Evolutionary conservation across 2,329 filamentous ascomycete genomes (phyloP), one percentile per base, ranked within the genome.

Genomic region (Drechslera avenae): DNA sequence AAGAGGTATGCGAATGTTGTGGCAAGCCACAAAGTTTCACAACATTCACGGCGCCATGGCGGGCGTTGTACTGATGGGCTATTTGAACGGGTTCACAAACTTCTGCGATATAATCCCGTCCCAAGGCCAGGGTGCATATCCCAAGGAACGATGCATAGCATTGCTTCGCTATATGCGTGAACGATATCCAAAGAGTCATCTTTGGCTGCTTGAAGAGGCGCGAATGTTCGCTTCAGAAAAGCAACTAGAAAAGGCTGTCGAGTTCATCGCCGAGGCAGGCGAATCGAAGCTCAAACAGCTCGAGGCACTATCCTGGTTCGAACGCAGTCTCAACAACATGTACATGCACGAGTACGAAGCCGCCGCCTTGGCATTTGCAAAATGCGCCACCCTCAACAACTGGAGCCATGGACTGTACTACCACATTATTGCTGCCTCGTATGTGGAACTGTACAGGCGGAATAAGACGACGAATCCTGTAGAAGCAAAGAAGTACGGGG

Each of bases 11-110:
- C 80, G 83, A 32, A 88, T 97, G 84, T 84, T 99, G 4, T 99
- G 94, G 94, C 86, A 90, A 69, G 90, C 91, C 10, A 91, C 90
- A 17, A 86, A 86, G 41, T 94, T 92, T 70, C 77, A 86, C 55
- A 96, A 96, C 71, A 83, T 97, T 65, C 95, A 97, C 67, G 93
- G 92, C n/a, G 93, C 90, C 5, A 87, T 97, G 68, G 87, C 92
- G 0, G 90, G 88, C 0, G 80, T 97, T 33, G 83, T 90, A 19
- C 78, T 97, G 0, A 80, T 97, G 13, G 86, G 85, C 0, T 97
- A 91, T 73, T 96, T 97, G 75, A 96, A 96, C 68, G 89, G 88
- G 5, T 83, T 96, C 26, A 81, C 95, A 13, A 90, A 89, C 1
- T 88, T 91, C 60, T 90, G 91, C 55, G 94, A 99, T 68, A 97